phyloP scores from a whole-genome alignment of 345 rosid genomes.

The Salix purpurea region DNA sequence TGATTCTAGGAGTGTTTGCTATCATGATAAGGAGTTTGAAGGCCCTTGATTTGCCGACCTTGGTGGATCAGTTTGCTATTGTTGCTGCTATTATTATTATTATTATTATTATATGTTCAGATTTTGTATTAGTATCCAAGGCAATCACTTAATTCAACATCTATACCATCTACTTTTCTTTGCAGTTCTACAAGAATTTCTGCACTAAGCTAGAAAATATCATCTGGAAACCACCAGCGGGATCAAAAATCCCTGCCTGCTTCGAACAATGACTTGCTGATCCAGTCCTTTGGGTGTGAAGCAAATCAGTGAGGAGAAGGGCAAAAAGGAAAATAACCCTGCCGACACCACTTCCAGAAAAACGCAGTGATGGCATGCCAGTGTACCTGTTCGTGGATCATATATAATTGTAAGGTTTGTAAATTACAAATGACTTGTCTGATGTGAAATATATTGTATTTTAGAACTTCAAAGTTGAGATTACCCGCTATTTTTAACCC shows the following conservation, averaged over 20 bases:
- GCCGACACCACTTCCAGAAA: background rate
- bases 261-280: conserved; percentile 47
- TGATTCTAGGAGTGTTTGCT: background rate
- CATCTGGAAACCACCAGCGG: conserved; percentile 70
- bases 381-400: background rate
- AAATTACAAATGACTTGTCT: background rate
- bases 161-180: conserved; percentile 3
- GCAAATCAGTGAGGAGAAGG: conserved; percentile 17
- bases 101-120: background rate
- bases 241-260: conserved; percentile 36
- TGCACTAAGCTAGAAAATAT: conserved; percentile 64
- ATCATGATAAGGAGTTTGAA: background rate
- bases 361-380: background rate
- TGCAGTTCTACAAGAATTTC: conserved; percentile 77
- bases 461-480: background rate
- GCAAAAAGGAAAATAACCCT: background rate
- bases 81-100: background rate
- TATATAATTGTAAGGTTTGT: background rate
- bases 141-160: background rate
- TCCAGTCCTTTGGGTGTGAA: conserved; percentile 25
- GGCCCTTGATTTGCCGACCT: background rate
- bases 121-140: background rate
- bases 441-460: background rate
- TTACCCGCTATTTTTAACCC: too few relatives aligned
- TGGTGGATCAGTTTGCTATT: background rate